phyloP scores from a whole-genome alignment of 805 yeast genomes.

The Nakazawaea ishiwadae region DNA sequence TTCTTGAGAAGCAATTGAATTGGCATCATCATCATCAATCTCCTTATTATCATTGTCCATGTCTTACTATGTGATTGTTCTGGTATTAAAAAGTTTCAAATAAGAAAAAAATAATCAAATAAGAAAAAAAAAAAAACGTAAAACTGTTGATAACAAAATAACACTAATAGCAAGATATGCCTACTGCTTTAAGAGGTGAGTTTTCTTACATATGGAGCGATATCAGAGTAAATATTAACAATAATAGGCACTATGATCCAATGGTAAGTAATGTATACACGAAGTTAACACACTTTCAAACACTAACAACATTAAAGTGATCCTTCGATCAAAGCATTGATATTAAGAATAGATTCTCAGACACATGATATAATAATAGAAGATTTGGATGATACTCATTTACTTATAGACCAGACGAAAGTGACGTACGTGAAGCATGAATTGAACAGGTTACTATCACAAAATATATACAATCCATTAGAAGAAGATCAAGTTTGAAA shows the following conservation, averaged over 20 bases:
- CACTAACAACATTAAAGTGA: constrained; percentile 41
- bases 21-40: background rate
- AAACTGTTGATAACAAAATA: constrained; percentile 1
- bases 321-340: constrained; percentile 87
- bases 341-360: constrained; percentile 74
- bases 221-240: background rate
- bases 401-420: constrained; percentile 73
- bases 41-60: background rate
- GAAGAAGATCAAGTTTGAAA: constrained; percentile 54
- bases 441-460: constrained; percentile 67
- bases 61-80: no score
- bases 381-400: constrained; percentile 89
- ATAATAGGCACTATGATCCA: constrained; percentile 35
- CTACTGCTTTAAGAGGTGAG: constrained; percentile 12
- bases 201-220: background rate
- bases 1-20: background rate
- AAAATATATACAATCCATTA: constrained; percentile 80
- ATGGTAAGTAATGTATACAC: constrained; percentile 24
- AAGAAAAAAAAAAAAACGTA: no score
- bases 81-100: no score
- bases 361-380: constrained; percentile 65
- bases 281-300: background rate
- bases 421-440: constrained; percentile 75
- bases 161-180: constrained; percentile 12
- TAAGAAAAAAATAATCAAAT: no score